Evolutionary conservation across 202 grass and related monocot species (phyloP).

Genomic region (Musa balbisiana): DNA sequence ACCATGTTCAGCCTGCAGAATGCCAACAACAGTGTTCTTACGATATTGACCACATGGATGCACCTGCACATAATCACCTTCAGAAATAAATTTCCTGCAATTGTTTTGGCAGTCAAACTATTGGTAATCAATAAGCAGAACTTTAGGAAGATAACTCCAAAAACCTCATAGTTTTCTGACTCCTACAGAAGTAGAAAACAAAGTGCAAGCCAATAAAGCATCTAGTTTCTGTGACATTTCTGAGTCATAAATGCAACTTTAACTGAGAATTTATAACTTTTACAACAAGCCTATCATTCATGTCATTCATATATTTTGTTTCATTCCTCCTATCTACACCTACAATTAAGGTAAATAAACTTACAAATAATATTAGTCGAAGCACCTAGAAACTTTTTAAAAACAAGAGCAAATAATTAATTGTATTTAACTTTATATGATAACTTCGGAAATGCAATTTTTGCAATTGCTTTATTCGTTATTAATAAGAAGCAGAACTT

Average conservation of each 20-base stretch:
- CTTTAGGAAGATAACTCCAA: neutral
- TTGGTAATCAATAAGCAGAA: neutral
- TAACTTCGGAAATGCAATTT: too few relatives aligned
- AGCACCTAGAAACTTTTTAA: too few relatives aligned
- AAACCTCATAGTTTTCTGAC: neutral
- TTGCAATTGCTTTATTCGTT: too few relatives aligned
- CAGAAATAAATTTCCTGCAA: neutral
- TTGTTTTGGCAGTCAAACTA: neutral
- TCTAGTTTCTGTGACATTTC: neutral
- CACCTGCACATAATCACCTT: constrained; percentile 42
- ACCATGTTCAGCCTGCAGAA: constrained; percentile 83
- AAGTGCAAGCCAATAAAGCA: neutral
- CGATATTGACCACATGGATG: constrained; percentile 94
- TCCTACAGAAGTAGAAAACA: neutral
- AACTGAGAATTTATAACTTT: too few relatives aligned
- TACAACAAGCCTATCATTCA: too few relatives aligned
- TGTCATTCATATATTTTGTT: too few relatives aligned
- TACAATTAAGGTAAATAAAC: too few relatives aligned
- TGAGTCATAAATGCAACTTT: neutral
- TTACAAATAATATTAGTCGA: too few relatives aligned
- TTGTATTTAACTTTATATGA: too few relatives aligned
- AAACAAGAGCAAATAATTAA: too few relatives aligned
- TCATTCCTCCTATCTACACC: too few relatives aligned
- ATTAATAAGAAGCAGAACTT: too few relatives aligned
- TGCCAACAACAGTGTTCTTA: constrained; percentile 87